Percentiles rank a stretch among this genome's conserved stretches.
Evolutionary conservation across 2,329 filamentous ascomycete genomes (phyloP).

Genomic region (Leptographium procerum): DNA sequence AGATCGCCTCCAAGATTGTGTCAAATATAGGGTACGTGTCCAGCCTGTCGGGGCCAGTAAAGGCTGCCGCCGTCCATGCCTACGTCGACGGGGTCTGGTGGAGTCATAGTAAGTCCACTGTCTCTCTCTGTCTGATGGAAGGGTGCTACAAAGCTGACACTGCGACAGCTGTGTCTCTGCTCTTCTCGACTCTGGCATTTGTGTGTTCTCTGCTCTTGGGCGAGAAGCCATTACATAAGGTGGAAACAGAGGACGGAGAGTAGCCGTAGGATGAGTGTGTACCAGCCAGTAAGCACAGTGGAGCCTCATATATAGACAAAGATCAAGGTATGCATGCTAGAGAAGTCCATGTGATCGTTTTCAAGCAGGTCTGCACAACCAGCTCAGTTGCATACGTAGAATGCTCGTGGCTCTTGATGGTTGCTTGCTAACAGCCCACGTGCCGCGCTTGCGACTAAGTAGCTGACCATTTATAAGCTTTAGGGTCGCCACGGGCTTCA

Average conservation of each 20-base stretch:
- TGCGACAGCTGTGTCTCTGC: constrained; percentile 11
- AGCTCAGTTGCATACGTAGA: too few species aligned
- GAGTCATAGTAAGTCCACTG: constrained; percentile 10
- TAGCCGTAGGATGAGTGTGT: not conserved
- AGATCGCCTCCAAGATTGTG: constrained; percentile 9
- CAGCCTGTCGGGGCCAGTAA: constrained; percentile 6
- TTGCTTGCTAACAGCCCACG: too few species aligned
- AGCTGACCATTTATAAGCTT: too few species aligned
- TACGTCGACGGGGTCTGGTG: constrained; percentile 14
- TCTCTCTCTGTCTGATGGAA: not conserved
- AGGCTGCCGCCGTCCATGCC: constrained; percentile 9
- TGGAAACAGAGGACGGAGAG: not conserved
- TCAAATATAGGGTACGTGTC: constrained; percentile 11
- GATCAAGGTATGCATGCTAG: too few species aligned
- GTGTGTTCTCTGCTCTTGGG: constrained; percentile 6
- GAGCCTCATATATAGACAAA: not conserved
- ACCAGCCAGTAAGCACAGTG: not conserved
- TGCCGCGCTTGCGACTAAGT: too few species aligned
- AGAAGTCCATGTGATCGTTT: too few species aligned
- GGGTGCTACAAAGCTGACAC: not conserved
- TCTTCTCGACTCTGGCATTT: constrained; percentile 8
- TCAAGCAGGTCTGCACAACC: too few species aligned
- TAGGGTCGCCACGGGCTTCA: too few species aligned
- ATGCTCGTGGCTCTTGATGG: too few species aligned
- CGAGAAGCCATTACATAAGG: constrained; percentile 9